Evolutionary conservation across 768 basidiomycete genomes (phyloP), one percentile per base, ranked within the genome.

Genomic region (Trametes cingulata): DNA sequence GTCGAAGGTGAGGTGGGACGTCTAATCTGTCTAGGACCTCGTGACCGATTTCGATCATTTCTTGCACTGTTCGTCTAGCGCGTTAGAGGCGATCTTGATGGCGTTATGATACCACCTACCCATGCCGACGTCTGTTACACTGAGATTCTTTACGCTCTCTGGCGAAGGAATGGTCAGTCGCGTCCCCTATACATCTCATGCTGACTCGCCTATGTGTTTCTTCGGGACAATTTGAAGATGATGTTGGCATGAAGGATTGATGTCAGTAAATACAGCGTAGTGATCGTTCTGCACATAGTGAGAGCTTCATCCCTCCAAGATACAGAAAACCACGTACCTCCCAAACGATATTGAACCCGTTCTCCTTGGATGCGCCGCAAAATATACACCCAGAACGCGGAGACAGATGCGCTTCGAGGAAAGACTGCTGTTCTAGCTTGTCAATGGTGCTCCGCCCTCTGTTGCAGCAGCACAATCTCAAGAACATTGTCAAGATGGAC

Each of bases 101-200:
- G n/a, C n/a, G n/a, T n/a, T n/a, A n/a, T n/a, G n/a, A n/a, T n/a
- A 33, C 6, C 29, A 33, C 75, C 33, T 67, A 89, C 88, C 75
- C 56, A 88, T 74, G 24, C 73, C 66, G 1, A 75, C 76, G 61
- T 91, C 84, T 8, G 67, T 58, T 58, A 67, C 68, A 6, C 61
- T 69, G 27, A 91, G 68, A 1, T 76, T 68, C 63, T 74, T 81
- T 19, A 90, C 81, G 53, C 82, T 90, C 35, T 68, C 89, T 90
- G 61, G 5, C 6, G 0, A 33, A 33, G 29, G 29, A 33, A 5
- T 10, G 29, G 6, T 33, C 22, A n/a, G 8, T 15, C 35, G 12
- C 25, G 6, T 15, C 20, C 33, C 8, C 10, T 36, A 15, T 9
- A 39, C 13, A 17, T 6, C 33, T 19, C 17, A n/a, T 40, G 52